Base-by-base conservation (phyloP, 2,329 filamentous ascomycete species). In the Lecanoromycetidae sp. region DNA sequence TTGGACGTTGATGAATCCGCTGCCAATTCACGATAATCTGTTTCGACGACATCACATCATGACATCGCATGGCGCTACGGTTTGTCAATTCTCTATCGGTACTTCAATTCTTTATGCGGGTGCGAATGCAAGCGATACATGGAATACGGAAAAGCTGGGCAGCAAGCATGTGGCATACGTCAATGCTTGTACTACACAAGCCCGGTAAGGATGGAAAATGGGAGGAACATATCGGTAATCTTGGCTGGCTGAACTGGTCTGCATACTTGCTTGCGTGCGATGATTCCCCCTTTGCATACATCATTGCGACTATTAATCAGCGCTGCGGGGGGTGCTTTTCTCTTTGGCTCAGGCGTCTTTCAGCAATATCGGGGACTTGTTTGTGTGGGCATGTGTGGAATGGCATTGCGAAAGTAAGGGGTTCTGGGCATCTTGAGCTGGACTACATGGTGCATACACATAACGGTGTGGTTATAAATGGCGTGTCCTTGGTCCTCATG, bases 241-340 rank as follows among this genome's bases (percentile, higher is more conserved):
- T 33, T 22, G 30, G 33, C 26, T 40, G 47, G 43, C 26, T 26
- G 38, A 29, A 43, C 41, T 30, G 38, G 22, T 40, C 33, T 17
- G 20, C 29, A 37, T 39, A 34, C 44, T 38, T 44, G 44, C 34
- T 29, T 3, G n/a, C 34, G 46, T 44, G 43, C 44, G 50, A 52
- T 52, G 50, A 52, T 52, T 52, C 50, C 50, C 50, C 50, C 47
- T 47, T 52, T 52, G 46, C 49, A 42, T 39, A 48, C 44, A 43
- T 19, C 25, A 13, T 43, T 44, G 36, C 36, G 15, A 13, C 3
- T 40, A n/a, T n/a, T n/a, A n/a, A n/a, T n/a, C n/a, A n/a, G n/a
- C n/a, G n/a, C n/a, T n/a, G n/a, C n/a, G n/a, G n/a, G n/a, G n/a
- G n/a, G n/a, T n/a, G n/a, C n/a, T n/a, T n/a, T n/a, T n/a, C n/a